phyloP scores from a whole-genome alignment of 495 filamentous ascomycete genomes.

The Aspergillus avenaceus region DNA sequence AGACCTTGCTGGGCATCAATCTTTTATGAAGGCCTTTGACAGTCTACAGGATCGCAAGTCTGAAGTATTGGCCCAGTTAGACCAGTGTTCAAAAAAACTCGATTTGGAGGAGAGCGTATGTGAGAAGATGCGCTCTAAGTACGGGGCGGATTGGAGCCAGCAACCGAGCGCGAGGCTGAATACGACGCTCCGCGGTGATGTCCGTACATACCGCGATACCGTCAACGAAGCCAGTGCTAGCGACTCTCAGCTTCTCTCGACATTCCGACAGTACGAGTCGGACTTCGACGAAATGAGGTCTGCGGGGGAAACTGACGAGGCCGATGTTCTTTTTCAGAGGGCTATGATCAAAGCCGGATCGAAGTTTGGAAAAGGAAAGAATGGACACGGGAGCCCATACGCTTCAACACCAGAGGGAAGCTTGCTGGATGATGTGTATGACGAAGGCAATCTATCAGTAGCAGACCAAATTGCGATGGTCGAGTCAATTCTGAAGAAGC shows the following conservation, averaged over 20 bases:
- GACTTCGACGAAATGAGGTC: constrained; percentile 95
- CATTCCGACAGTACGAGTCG: constrained; percentile 74
- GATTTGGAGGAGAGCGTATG: constrained; percentile 97
- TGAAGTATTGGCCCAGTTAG: constrained; percentile 63
- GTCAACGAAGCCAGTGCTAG: constrained; percentile 85
- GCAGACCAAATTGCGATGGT: constrained; percentile 85
- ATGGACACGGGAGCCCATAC: constrained; percentile 57
- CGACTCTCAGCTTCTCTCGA: constrained; percentile 79
- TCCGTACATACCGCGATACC: constrained; percentile 79
- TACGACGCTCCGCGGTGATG: constrained; percentile 78
- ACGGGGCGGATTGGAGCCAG: constrained; percentile 93
- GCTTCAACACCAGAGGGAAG: constrained; percentile 61
- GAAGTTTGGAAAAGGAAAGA: constrained; percentile 57
- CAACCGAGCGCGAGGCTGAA: constrained; percentile 90
- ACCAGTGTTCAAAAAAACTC: constrained; percentile 76
- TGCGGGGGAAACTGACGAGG: constrained; percentile 83
- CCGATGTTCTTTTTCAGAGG: constrained; percentile 82
- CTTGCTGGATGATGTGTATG: constrained; percentile 87
- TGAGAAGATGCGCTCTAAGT: constrained; percentile 98
- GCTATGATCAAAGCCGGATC: constrained; percentile 68
- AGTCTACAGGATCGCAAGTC: constrained; percentile 72
- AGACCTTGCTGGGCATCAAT: constrained; percentile 79
- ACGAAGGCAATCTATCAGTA: constrained; percentile 72
- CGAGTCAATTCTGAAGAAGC: constrained; percentile 85
- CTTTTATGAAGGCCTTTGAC: constrained; percentile 72